A percentile compares a stretch with the other conserved stretches of the same genome.
These are phyloP conservation scores for Irpex sp. DNA, from an alignment of 1,284 basidiomycete genomes.

Conservation along the genomic window DNA sequence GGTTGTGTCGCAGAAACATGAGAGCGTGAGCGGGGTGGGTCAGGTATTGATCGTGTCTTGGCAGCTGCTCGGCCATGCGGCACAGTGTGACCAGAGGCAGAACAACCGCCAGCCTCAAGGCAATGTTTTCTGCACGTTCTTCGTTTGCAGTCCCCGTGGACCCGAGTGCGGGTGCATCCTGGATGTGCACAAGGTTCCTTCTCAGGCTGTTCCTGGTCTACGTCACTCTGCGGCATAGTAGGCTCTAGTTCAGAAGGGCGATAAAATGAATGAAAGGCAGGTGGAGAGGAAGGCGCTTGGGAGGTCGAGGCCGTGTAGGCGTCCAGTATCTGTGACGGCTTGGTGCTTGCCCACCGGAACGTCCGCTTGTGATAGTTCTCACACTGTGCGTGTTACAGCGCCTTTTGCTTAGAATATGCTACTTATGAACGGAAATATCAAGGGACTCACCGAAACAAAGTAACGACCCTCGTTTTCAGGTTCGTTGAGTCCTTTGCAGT, in stretches of 20 bases:
- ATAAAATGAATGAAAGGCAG: neutral
- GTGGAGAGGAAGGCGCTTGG: neutral
- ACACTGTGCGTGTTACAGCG: neutral
- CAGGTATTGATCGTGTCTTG: neutral
- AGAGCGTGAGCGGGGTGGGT: neutral
- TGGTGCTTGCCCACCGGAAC: neutral
- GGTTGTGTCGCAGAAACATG: neutral
- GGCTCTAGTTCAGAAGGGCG: neutral
- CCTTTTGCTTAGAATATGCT: neutral
- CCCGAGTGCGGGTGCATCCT: neutral
- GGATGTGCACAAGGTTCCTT: neutral
- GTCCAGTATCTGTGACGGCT: neutral
- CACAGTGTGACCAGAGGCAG: neutral
- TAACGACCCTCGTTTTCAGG: neutral
- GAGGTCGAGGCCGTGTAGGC: neutral
- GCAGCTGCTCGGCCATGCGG: neutral
- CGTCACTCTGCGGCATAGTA: neutral
- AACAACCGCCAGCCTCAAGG: neutral
- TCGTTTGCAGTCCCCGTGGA: neutral
- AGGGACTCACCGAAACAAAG: neutral
- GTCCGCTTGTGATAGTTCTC: neutral
- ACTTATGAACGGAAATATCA: neutral
- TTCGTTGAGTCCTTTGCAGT: neutral
- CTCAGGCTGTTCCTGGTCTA: neutral
- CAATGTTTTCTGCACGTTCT: neutral